Conservation (phyloP, 2,329 filamentous ascomycete species). For the Aspergillus novoparasiticus region DNA sequence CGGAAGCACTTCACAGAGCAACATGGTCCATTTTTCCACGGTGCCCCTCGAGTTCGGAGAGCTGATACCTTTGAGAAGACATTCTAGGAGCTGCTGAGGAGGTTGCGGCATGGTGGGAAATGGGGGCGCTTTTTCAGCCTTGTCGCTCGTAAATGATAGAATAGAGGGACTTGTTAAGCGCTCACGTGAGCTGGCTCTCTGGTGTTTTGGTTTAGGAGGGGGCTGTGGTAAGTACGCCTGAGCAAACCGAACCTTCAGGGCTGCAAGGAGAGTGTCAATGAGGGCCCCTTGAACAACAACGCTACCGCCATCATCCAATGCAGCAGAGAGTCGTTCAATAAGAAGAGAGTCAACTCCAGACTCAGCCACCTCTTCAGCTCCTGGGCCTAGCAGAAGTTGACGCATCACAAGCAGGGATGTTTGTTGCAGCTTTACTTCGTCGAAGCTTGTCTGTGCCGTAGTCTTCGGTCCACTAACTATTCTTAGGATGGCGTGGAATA, state of each 20-base stretch:
- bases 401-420: conserved; percentile 69
- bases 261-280: conserved; percentile 74
- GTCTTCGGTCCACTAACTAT: conserved; percentile 29
- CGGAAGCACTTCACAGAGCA: conserved; percentile 80
- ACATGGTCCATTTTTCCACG: conserved; percentile 87
- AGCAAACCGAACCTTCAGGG: conserved; percentile 64
- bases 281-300: conserved; percentile 75
- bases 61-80: conserved; percentile 78
- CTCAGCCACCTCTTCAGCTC: conserved; percentile 40
- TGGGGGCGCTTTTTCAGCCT: conserved; percentile 40
- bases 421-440: conserved; percentile 69
- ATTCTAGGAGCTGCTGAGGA: conserved; percentile 73
- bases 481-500: conserved; percentile 35
- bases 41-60: conserved; percentile 73
- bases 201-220: conserved; percentile 34
- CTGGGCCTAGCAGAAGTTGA: conserved; percentile 43
- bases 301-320: conserved; percentile 61
- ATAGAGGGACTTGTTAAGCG: conserved; percentile 44
- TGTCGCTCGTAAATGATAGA: conserved; percentile 50
- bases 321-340: conserved; percentile 67
- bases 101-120: conserved; percentile 41
- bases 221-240: conserved; percentile 39
- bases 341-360: conserved; percentile 69
- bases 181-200: conserved; percentile 43
- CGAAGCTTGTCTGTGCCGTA: conserved; percentile 43